Base-by-base conservation (phyloP, 352 stramenopile genomes). In the Globisporangium takayamanum region DNA sequence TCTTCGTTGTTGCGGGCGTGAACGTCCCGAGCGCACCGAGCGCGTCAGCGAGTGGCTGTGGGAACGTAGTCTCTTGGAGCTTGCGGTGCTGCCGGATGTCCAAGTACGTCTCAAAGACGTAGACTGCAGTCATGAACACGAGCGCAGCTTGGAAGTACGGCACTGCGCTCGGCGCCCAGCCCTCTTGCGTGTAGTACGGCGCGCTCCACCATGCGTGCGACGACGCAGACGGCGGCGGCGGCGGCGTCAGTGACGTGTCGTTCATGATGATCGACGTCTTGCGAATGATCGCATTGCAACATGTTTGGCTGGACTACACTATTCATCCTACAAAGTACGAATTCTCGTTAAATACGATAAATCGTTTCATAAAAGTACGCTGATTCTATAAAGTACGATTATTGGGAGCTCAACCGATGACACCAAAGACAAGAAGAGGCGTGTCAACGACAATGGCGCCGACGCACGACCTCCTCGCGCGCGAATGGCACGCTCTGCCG, bases 61-160 rank as follows among this genome's bases (percentile, higher is more conserved):
- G 86, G 53, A 92, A 88, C 20, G 60, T 55, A 15, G 67, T 92
- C 59, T 95, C 86, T 60, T 94, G 68, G 44, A 98, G 89, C 50
- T 93, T 90, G 28, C 60, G 68, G 63, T 97, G 91, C 73, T 99
- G 96, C n/a, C 82, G 83, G 18, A 87, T 66, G 67, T 98, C 88
- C 49, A 99, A 70, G 58, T 97, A 97, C 56, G 85, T 94, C 76
- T 98, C 95, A 26, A 97, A 92, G 0, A 88, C 58, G 64, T 97
- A 98, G 11, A 98, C 87, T 22, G 87, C 54, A 4, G 90, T 70
- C 37, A 92, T 90, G 67, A 99, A 98, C 5, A 87, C 54, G 22
- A 99, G 69, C 0, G 82, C 74, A 0, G 64, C 64, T 50, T 79
- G 68, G 55, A 95, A 89, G 60, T 94, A 96, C 44, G 82, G 78